A percentile compares a stretch with the other conserved stretches of the same genome.
phyloP scores from a whole-genome alignment of 2,329 filamentous ascomycete genomes.

The Blastomyces gilchristii region DNA sequence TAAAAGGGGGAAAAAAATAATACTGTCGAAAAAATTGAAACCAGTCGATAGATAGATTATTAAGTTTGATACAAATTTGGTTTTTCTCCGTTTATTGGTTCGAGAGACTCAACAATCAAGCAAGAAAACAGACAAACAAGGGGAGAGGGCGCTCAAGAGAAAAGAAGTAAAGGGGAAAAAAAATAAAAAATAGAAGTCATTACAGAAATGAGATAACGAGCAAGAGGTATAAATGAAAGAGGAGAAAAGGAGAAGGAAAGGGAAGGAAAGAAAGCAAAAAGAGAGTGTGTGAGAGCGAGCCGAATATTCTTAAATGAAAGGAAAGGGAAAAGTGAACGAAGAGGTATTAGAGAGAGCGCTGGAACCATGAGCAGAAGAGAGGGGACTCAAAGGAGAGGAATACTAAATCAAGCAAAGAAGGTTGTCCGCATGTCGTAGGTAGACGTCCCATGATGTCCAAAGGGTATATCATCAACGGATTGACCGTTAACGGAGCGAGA shows the following conservation, averaged over 20 bases:
- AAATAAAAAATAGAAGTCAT: constrained; percentile 10
- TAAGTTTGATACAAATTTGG: constrained; percentile 22
- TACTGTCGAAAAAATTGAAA: neutral
- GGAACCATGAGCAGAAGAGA: constrained; percentile 11
- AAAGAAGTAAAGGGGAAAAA: neutral
- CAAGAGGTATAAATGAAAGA: constrained; percentile 7
- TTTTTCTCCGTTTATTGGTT: constrained; percentile 7
- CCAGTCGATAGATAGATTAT: constrained; percentile 12
- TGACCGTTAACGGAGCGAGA: constrained; percentile 76
- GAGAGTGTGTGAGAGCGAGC: constrained; percentile 23
- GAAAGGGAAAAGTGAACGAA: constrained; percentile 10
- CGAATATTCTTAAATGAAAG: constrained; percentile 15
- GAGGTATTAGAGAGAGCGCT: constrained; percentile 18
- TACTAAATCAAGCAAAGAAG: neutral
- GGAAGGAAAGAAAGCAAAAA: constrained; percentile 24
- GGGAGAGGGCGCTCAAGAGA: neutral
- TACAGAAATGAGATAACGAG: constrained; percentile 10
- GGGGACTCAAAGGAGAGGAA: constrained; percentile 3
- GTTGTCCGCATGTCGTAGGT: constrained; percentile 4
- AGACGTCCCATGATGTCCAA: constrained; percentile 1
- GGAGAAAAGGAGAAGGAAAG: constrained; percentile 19
- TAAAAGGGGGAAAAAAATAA: neutral
- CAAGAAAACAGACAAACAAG: neutral
- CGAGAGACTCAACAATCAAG: constrained; percentile 3
- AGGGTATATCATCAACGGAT: neutral